Evolutionary conservation across 176 grass and related monocot genomes (phyloP), one percentile per base, ranked within the genome.

Genomic region (Carex cristatella): DNA sequence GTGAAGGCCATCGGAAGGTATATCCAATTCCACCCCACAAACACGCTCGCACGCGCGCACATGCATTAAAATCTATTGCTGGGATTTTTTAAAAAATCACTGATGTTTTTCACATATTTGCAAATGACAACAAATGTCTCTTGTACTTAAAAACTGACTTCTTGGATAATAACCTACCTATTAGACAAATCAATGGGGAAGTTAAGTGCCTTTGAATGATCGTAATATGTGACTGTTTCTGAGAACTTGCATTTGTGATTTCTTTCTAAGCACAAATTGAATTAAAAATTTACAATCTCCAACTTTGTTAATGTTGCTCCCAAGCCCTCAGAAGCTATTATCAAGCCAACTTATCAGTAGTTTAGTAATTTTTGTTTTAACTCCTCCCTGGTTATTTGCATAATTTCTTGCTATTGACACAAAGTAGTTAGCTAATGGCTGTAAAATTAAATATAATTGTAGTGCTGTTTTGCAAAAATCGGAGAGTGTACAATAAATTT

Each of bases 1-100:
- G 95, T 40, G 95, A 98, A 94, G 91, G 91, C 12, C 95, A 87
- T 89, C 86, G 88, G 84, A 94, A 98, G 92, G 95, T 94, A 98
- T 57, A 57, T 28, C 10, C 3, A 49, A 64, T 48, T 65, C 63
- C 79, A 54, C 48, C 48, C 48, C 48, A 10, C 48, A 46, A 7
- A 46, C 44, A 46, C 9, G 8, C 46, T 7, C 42, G 5, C 42
- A 46, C 5, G 8, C 48, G 10, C 65, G 65, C 15, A 48, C 44
- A 33, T n/a, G 42, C 28, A 82, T 82, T 18, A 27, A 35, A 64
- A 81, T 49, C n/a, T 65, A 38, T 81, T 4, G 63, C 27, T 42
- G 37, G 4, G 0, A 31, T 77, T 31, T 10, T 56, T 73, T 32
- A 23, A 15, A 2, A 56, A 77, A 77, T 32, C 2, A 54, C 12